Conservation (phyloP, 495 filamentous ascomycete genomes). For the Hypomontagnella submonticulosa region DNA sequence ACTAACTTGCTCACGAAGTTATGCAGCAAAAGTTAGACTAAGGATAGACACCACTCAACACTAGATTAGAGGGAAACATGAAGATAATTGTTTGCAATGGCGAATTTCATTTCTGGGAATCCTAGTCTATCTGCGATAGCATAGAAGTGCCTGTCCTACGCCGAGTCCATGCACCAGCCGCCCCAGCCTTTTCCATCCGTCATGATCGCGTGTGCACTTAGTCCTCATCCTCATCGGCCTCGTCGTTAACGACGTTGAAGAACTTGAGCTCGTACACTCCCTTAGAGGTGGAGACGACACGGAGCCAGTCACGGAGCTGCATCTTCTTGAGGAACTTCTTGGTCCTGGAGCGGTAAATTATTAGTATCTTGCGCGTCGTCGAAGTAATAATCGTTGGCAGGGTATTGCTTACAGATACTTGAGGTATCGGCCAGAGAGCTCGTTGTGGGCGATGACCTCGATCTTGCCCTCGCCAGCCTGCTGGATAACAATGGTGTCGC, state of each 20-base stretch:
- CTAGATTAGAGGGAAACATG: neutral
- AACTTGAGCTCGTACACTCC: slow-evolving; percentile 99
- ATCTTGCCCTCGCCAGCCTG: slow-evolving; percentile 94
- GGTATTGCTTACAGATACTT: slow-evolving; percentile 89
- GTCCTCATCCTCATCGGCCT: slow-evolving; percentile 96
- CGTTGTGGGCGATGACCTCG: slow-evolving; percentile 95
- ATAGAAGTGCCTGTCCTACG: slow-evolving; percentile 33
- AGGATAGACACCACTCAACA: slow-evolving; percentile 5
- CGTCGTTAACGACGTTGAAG: slow-evolving; percentile 99
- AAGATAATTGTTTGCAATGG: slow-evolving; percentile 22
- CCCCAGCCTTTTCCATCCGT: slow-evolving; percentile 25
- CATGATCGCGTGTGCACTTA: slow-evolving; percentile 60
- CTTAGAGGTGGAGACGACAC: slow-evolving; percentile 95
- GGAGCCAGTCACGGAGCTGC: slow-evolving; percentile 99
- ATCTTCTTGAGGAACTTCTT: slow-evolving; percentile 99
- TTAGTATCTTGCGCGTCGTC: slow-evolving; percentile 16
- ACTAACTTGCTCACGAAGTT: slow-evolving; percentile 10
- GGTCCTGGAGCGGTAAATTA: slow-evolving; percentile 68
- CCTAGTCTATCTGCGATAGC: slow-evolving; percentile 38
- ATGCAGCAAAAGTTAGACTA: neutral
- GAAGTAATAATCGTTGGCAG: neutral
- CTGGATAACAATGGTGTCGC: slow-evolving; percentile 89
- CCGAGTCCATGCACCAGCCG: slow-evolving; percentile 31
- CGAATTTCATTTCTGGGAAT: slow-evolving; percentile 33
- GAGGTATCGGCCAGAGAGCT: slow-evolving; percentile 97